Conservation (phyloP, 352 stramenopile species). For the Lagenidium sp. region DNA sequence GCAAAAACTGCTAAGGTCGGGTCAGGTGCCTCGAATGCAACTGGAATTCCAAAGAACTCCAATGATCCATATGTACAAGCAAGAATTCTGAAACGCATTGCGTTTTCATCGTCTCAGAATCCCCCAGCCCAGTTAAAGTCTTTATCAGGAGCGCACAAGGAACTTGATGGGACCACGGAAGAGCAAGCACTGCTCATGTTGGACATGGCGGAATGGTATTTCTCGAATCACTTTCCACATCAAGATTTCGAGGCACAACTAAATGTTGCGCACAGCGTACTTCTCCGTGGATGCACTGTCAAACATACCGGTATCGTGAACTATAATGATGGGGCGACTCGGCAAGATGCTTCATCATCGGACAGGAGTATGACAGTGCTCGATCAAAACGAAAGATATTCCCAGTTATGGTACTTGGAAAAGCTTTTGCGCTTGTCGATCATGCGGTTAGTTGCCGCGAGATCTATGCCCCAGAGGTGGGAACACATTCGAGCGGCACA, state of each 20-base stretch:
- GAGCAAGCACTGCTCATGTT: constrained; percentile 55
- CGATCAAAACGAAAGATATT: no score
- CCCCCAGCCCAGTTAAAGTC: constrained; percentile 46
- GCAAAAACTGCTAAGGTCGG: no score
- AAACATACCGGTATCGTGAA: no score
- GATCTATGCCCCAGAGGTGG: constrained; percentile 23
- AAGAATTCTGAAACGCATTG: constrained; percentile 59
- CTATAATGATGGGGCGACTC: constrained; percentile 2
- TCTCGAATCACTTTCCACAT: constrained; percentile 48
- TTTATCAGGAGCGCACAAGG: constrained; percentile 39
- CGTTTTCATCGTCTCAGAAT: constrained; percentile 49
- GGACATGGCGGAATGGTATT: constrained; percentile 84
- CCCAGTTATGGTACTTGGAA: constrained; percentile 41
- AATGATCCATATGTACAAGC: constrained; percentile 43
- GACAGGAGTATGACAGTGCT: no score
- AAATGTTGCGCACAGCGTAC: constrained; percentile 30
- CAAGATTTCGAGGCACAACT: constrained; percentile 51
- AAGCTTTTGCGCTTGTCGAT: constrained; percentile 46
- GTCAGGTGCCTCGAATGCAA: no score
- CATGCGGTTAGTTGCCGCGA: constrained; percentile 26
- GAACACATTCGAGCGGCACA: constrained; percentile 22
- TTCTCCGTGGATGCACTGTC: constrained; percentile 32
- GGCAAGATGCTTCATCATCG: constrained; percentile 1
- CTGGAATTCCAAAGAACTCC: constrained; percentile 1
- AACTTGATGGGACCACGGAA: constrained; percentile 48